A percentile compares a stretch with the other conserved stretches of the same genome.
These are phyloP conservation scores for Boletus bicolor DNA, from an alignment of 768 basidiomycete species.

Conservation along the genomic window DNA sequence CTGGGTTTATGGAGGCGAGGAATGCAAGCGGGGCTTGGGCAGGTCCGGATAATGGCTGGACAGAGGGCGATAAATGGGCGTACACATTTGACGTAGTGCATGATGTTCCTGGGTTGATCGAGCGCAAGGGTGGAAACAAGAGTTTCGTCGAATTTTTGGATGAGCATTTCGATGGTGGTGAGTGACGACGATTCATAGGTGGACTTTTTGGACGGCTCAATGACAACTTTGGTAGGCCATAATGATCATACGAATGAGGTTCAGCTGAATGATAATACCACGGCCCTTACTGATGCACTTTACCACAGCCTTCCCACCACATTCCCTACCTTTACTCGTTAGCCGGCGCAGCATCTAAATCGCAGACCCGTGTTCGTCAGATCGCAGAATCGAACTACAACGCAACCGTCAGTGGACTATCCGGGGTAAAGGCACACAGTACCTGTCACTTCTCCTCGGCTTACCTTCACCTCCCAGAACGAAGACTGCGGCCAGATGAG, in stretches of 20 bases:
- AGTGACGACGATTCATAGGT: slow-evolving; percentile 10
- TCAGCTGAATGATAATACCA: background rate
- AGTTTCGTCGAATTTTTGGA: slow-evolving; percentile 68
- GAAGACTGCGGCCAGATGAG: slow-evolving; percentile 93
- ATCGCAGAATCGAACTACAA: slow-evolving; percentile 67
- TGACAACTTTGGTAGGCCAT: slow-evolving; percentile 45
- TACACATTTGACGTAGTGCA: slow-evolving; percentile 81
- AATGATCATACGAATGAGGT: slow-evolving; percentile 83
- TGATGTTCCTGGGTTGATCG: slow-evolving; percentile 59
- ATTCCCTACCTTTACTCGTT: slow-evolving; percentile 81
- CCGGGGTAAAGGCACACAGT: slow-evolving; percentile 49
- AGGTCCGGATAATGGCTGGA: slow-evolving; percentile 71
- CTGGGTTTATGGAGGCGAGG: slow-evolving; percentile 82
- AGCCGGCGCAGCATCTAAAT: slow-evolving; percentile 65
- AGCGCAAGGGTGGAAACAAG: slow-evolving; percentile 59
- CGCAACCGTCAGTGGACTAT: slow-evolving; percentile 62
- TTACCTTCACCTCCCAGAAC: slow-evolving; percentile 45
- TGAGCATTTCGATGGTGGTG: slow-evolving; percentile 48
- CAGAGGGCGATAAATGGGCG: slow-evolving; percentile 77
- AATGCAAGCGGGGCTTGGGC: slow-evolving; percentile 70
- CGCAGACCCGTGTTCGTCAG: slow-evolving; percentile 67
- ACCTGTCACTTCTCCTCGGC: background rate
- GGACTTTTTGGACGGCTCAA: background rate
- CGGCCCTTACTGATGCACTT: slow-evolving; percentile 3
- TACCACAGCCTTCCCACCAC: slow-evolving; percentile 71